These are phyloP conservation scores for Termitomyces eurrhizus DNA, from an alignment of 768 basidiomycete species.

Conservation along the genomic window DNA sequence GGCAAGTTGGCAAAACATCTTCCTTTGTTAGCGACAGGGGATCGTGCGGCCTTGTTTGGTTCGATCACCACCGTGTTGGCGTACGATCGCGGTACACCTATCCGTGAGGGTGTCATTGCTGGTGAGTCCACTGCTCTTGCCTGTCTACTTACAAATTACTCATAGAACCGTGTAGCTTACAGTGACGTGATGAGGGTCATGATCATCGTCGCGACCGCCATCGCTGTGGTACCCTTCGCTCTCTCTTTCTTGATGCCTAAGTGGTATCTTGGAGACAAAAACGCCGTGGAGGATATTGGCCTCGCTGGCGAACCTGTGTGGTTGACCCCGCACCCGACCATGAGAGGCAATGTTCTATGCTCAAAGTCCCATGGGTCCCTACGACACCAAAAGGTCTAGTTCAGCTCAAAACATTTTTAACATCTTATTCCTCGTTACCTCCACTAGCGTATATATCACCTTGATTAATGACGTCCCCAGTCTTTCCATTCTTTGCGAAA, in stretches of 20 bases:
- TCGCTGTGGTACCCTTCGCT: slow-evolving; percentile 55
- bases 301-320: slow-evolving; percentile 24
- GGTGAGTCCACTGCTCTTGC: slow-evolving; percentile 31
- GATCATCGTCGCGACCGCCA: slow-evolving; percentile 46
- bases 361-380: not conserved
- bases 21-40: slow-evolving; percentile 38
- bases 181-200: slow-evolving; percentile 56
- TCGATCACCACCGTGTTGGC: slow-evolving; percentile 49
- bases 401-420: not conserved
- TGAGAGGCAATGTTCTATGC: slow-evolving; percentile 9
- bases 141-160: not conserved
- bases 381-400: not conserved
- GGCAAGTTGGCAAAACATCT: slow-evolving; percentile 50
- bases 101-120: slow-evolving; percentile 60
- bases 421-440: not conserved
- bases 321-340: slow-evolving; percentile 3
- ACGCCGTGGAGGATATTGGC: slow-evolving; percentile 54
- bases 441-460: not conserved
- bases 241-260: slow-evolving; percentile 59
- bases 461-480: not conserved
- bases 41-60: slow-evolving; percentile 47
- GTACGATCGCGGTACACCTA: slow-evolving; percentile 48
- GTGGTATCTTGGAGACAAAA: slow-evolving; percentile 68
- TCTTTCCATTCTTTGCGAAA: not conserved
- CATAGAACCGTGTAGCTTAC: slow-evolving; percentile 32